Evolutionary conservation across 2,329 filamentous ascomycete genomes (phyloP).

Genomic region (Chaetomium strumarium): DNA sequence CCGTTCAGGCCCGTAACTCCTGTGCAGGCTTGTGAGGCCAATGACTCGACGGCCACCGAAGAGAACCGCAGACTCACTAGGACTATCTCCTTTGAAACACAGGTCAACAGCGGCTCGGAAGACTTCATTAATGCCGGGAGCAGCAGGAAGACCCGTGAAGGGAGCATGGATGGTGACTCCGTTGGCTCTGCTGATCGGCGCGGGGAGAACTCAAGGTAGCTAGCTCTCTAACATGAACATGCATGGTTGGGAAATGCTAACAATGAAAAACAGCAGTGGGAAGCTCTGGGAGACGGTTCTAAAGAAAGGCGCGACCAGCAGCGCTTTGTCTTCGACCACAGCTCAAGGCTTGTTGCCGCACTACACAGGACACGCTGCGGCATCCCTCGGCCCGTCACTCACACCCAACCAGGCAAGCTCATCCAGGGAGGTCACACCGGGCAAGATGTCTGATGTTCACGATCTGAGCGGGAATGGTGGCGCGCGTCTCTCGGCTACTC

Average conservation of each 20-base stretch:
- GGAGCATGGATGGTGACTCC: constrained; percentile 15
- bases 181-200: constrained; percentile 20
- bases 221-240: constrained; percentile 21
- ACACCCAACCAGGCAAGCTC: constrained; percentile 21
- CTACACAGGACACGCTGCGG: constrained; percentile 47
- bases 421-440: constrained; percentile 15
- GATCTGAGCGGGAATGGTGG: constrained; percentile 24
- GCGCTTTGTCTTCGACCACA: constrained; percentile 47
- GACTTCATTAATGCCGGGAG: constrained; percentile 11
- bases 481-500: constrained; percentile 16
- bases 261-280: constrained; percentile 22
- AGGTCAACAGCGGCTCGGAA: constrained; percentile 20
- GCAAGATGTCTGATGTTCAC: constrained; percentile 27
- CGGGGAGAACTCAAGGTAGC: constrained; percentile 29
- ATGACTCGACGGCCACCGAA: constrained; percentile 14
- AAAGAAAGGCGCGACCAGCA: constrained; percentile 47
- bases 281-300: constrained; percentile 47
- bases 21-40: constrained; percentile 10
- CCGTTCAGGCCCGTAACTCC: constrained; percentile 24
- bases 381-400: constrained; percentile 29
- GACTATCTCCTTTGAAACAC: constrained; percentile 22
- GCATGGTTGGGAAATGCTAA: constrained; percentile 7
- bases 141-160: constrained; percentile 14
- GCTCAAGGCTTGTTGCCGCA: constrained; percentile 50
- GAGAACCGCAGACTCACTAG: constrained; percentile 18